phyloP scores from a whole-genome alignment of 768 basidiomycete species.

The Calvatia gigantea region DNA sequence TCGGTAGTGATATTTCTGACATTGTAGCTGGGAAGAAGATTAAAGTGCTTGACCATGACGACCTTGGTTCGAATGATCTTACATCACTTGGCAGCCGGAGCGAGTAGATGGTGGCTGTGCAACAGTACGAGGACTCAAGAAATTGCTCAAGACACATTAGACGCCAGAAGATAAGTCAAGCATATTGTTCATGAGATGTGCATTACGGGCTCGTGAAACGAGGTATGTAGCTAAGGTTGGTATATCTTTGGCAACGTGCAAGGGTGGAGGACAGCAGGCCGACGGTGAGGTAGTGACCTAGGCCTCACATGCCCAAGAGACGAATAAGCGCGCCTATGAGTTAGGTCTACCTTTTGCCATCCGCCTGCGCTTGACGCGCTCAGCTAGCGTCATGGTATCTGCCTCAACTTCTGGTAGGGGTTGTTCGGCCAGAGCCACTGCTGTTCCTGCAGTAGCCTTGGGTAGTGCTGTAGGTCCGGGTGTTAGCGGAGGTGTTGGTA shows the following conservation, averaged over 20 bases:
- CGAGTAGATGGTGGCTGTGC: constrained; percentile 11
- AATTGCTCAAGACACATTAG: too few relatives aligned
- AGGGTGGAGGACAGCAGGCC: not conserved
- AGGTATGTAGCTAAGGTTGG: too few relatives aligned
- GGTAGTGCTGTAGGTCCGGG: constrained; percentile 28
- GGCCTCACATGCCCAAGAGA: too few relatives aligned
- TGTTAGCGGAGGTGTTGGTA: constrained; percentile 25
- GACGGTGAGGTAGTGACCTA: too few relatives aligned
- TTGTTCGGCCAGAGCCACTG: not conserved
- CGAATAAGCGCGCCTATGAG: too few relatives aligned
- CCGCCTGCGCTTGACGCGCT: constrained; percentile 42
- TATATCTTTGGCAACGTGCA: not conserved
- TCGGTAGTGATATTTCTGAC: constrained; percentile 31
- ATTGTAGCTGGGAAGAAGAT: constrained; percentile 7
- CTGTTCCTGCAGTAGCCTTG: constrained; percentile 14
- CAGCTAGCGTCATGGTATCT: constrained; percentile 27
- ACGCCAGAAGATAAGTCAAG: too few relatives aligned
- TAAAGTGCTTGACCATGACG: not conserved
- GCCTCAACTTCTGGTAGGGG: not conserved
- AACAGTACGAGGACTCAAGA: not conserved
- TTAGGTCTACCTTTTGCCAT: constrained; percentile 9
- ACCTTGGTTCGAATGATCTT: not conserved
- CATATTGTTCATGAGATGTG: too few relatives aligned
- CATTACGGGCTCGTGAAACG: too few relatives aligned
- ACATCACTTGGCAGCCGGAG: not conserved